Percentiles rank a stretch among this genome's conserved stretches.
phyloP scores from a whole-genome alignment of 495 filamentous ascomycete genomes.

The Penicillium lividum region DNA sequence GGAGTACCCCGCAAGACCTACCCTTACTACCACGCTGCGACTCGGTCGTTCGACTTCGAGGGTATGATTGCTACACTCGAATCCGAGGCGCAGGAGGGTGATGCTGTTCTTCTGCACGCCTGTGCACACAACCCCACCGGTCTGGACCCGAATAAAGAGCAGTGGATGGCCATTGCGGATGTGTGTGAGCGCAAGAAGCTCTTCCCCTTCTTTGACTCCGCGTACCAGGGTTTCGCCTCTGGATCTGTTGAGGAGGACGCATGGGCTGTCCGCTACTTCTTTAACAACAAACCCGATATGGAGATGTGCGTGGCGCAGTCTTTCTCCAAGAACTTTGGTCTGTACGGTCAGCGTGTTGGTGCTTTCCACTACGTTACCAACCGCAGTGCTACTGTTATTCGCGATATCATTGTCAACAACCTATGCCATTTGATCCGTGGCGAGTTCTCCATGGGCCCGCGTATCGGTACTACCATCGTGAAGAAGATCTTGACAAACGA shows the following conservation, averaged over 20 bases:
- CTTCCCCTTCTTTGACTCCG: slow-evolving; percentile 59
- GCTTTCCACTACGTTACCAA: slow-evolving; percentile 50
- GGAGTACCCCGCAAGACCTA: slow-evolving; percentile 48
- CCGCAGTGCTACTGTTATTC: slow-evolving; percentile 31
- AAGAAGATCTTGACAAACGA: slow-evolving; percentile 47
- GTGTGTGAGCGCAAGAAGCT: slow-evolving; percentile 51
- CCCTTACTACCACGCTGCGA: slow-evolving; percentile 50
- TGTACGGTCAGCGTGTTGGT: slow-evolving; percentile 55
- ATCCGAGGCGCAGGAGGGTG: slow-evolving; percentile 41
- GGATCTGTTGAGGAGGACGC: slow-evolving; percentile 53
- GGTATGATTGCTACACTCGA: slow-evolving; percentile 51
- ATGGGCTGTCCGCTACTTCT: slow-evolving; percentile 57
- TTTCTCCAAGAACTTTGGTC: slow-evolving; percentile 59
- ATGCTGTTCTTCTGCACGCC: slow-evolving; percentile 52
- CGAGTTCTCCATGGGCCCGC: slow-evolving; percentile 52
- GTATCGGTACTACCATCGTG: slow-evolving; percentile 50
- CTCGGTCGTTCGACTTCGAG: slow-evolving; percentile 47
- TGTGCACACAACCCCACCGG: slow-evolving; percentile 60
- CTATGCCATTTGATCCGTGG: slow-evolving; percentile 49
- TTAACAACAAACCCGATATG: slow-evolving; percentile 48
- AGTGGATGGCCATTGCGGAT: slow-evolving; percentile 55
- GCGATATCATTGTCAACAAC: slow-evolving; percentile 42
- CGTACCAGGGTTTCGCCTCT: slow-evolving; percentile 60
- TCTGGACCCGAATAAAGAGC: slow-evolving; percentile 52
- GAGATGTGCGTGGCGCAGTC: slow-evolving; percentile 54